phyloP scores from a whole-genome alignment of 257 asterid genomes.

The Solanum neorickii region DNA sequence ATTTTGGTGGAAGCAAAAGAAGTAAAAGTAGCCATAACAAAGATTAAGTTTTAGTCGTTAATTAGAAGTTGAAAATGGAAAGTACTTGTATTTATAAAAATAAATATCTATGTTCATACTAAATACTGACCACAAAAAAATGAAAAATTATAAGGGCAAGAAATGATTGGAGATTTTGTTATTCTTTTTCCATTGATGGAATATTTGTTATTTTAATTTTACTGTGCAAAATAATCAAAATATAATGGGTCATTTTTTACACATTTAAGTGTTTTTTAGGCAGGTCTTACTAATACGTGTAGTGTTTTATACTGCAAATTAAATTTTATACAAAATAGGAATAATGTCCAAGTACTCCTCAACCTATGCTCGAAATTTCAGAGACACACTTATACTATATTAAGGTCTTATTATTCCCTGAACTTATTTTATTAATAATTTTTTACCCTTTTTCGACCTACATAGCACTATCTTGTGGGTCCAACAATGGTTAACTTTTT shows the following conservation, averaged over 20 bases:
- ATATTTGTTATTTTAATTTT: neutral
- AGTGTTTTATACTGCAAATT: neutral
- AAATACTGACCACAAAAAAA: conserved; percentile 8
- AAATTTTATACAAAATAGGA: neutral
- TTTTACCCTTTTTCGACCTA: no score
- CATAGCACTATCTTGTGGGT: no score
- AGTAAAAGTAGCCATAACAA: conserved; percentile 35
- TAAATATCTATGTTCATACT: conserved; percentile 1
- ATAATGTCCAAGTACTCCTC: no score
- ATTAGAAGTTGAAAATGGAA: neutral
- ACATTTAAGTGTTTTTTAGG: neutral
- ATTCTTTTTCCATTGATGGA: neutral
- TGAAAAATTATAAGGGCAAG: neutral
- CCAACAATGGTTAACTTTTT: no score
- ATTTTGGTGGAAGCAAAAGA: conserved; percentile 15
- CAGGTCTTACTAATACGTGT: neutral
- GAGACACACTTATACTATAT: no score
- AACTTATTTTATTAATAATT: no score
- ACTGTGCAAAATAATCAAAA: neutral
- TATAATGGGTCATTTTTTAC: neutral
- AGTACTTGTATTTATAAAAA: neutral
- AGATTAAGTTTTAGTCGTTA: neutral
- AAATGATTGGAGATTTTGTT: neutral
- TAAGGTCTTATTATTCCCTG: no score
- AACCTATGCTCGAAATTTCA: no score